Percentiles rank a stretch among this genome's conserved stretches.
Conservation (phyloP, 1,139 yeast species). For the Kurtzmaniella quercitrusa region DNA sequence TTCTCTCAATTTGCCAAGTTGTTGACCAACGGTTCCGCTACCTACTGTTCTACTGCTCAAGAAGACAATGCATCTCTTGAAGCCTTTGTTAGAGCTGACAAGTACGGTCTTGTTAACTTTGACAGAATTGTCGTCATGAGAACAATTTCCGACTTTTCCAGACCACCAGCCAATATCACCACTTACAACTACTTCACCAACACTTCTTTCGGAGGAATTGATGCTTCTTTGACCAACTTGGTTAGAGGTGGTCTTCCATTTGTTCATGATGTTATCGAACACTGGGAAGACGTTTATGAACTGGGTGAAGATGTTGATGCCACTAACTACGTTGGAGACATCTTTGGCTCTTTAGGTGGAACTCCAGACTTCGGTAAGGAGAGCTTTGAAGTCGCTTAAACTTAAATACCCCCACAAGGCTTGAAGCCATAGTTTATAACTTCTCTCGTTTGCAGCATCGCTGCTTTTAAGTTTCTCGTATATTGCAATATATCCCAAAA, state of each 20-base stretch:
- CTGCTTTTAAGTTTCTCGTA: not conserved
- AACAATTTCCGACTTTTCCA: constrained; percentile 60
- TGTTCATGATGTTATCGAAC: constrained; percentile 46
- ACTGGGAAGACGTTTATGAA: constrained; percentile 49
- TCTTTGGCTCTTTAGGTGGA: constrained; percentile 49
- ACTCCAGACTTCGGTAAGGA: constrained; percentile 26
- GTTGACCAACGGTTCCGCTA: constrained; percentile 57
- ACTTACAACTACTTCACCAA: constrained; percentile 50
- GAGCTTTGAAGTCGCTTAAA: constrained; percentile 17
- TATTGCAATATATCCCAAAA: no score
- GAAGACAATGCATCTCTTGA: constrained; percentile 69
- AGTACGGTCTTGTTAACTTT: constrained; percentile 53
- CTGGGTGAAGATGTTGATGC: constrained; percentile 35
- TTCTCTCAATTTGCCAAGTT: constrained; percentile 45
- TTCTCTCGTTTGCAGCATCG: not conserved
- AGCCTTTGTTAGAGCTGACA: constrained; percentile 52
- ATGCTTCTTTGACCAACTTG: constrained; percentile 49
- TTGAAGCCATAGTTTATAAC: not conserved
- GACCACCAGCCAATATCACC: constrained; percentile 47
- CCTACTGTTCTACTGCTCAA: constrained; percentile 62
- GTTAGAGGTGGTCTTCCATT: constrained; percentile 54
- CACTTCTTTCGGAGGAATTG: constrained; percentile 50
- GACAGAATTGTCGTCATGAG: constrained; percentile 59
- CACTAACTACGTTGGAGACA: constrained; percentile 58
- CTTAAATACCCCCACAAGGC: not conserved